phyloP scores from a whole-genome alignment of 2,329 filamentous ascomycete species.

The Fusarium pseudograminearum region DNA sequence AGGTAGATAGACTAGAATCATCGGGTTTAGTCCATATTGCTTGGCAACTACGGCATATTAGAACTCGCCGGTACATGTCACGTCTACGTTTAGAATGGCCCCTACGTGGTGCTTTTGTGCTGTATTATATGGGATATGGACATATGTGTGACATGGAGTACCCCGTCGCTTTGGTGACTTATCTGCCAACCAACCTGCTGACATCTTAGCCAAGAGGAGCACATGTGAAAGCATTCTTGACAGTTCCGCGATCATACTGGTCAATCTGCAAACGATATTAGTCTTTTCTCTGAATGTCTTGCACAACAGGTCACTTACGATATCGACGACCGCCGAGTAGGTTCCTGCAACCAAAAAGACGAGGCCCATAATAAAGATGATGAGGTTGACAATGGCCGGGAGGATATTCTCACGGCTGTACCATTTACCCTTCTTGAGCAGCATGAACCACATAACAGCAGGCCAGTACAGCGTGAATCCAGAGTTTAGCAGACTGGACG shows the following conservation, averaged over 20 bases:
- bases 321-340: slow-evolving; percentile 31
- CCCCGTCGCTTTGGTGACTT: slow-evolving; percentile 15
- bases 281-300: background rate
- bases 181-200: background rate
- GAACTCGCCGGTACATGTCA: slow-evolving; percentile 20
- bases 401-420: slow-evolving; percentile 34
- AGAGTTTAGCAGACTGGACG: slow-evolving; percentile 61
- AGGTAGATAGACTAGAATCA: background rate
- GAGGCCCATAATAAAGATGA: slow-evolving; percentile 37
- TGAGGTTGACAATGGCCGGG: slow-evolving; percentile 22
- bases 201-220: slow-evolving; percentile 22
- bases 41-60: background rate
- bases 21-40: background rate
- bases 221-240: slow-evolving; percentile 31
- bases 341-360: slow-evolving; percentile 37
- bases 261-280: slow-evolving; percentile 23
- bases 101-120: slow-evolving; percentile 40
- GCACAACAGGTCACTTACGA: slow-evolving; percentile 4
- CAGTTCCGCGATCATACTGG: slow-evolving; percentile 33
- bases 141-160: slow-evolving; percentile 35
- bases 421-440: slow-evolving; percentile 47
- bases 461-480: slow-evolving; percentile 55
- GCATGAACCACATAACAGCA: slow-evolving; percentile 56
- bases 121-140: slow-evolving; percentile 41
- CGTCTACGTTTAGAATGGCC: slow-evolving; percentile 43